Percentiles rank a stretch among this genome's conserved stretches.
These are phyloP conservation scores for Holtermanniella nyarrowii DNA, from an alignment of 768 basidiomycete species.

Conservation along the genomic window DNA sequence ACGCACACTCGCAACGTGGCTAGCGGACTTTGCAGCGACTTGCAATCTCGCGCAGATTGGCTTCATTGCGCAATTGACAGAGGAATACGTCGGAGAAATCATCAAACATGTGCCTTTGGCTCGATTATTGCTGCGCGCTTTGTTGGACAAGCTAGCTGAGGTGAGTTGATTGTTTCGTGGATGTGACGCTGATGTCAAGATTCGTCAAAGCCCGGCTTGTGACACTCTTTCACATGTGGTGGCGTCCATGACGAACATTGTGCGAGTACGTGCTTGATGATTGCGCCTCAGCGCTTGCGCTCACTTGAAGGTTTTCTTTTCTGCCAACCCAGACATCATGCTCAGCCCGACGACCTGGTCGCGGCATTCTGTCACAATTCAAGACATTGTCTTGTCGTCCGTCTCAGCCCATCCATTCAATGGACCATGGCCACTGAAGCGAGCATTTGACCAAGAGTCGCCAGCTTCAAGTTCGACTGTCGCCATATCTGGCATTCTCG, in stretches of 20 bases:
- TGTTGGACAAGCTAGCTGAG: constrained; percentile 23
- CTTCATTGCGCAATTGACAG: constrained; percentile 23
- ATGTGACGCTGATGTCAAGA: constrained; percentile 5
- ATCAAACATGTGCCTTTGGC: constrained; percentile 16
- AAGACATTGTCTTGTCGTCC: background rate
- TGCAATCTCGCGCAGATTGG: constrained; percentile 31
- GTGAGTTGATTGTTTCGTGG: constrained; percentile 5
- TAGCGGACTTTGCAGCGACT: constrained; percentile 15
- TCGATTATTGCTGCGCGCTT: constrained; percentile 17
- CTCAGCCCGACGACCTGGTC: constrained; percentile 22
- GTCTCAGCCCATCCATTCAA: background rate
- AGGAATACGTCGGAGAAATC: constrained; percentile 20
- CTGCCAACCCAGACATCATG: constrained; percentile 13
- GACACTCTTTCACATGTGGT: constrained; percentile 8
- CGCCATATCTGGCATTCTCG: background rate
- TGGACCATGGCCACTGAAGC: background rate
- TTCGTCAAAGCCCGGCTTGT: constrained; percentile 14
- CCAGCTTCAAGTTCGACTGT: background rate
- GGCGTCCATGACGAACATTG: too few relatives aligned
- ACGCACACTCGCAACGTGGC: constrained; percentile 19
- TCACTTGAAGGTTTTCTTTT: constrained; percentile 13
- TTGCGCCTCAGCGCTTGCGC: too few relatives aligned
- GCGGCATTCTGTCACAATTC: constrained; percentile 7
- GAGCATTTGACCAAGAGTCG: background rate
- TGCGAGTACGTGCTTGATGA: too few relatives aligned